phyloP scores from a whole-genome alignment of 495 filamentous ascomycete species.

The Hypoxylon trugodes region DNA sequence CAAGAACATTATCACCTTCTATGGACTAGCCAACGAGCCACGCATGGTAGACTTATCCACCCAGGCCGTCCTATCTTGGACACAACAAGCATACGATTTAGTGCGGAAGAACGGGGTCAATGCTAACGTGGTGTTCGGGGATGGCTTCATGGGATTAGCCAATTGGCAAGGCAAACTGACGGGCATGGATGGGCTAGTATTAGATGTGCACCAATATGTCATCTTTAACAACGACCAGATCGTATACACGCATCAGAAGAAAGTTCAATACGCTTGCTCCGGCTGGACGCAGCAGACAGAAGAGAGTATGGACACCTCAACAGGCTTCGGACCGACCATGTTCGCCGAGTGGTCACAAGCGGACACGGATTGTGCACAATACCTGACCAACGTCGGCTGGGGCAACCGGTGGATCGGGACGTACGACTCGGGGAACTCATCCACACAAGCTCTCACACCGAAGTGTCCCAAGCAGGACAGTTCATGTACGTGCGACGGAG shows the following conservation, averaged over 20 bases:
- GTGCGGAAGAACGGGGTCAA: conserved; percentile 75
- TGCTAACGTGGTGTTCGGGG: conserved; percentile 73
- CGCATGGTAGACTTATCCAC: conserved; percentile 71
- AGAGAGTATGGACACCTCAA: conserved; percentile 71
- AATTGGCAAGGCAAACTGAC: conserved; percentile 80
- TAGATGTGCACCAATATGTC: conserved; percentile 95
- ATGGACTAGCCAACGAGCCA: conserved; percentile 90
- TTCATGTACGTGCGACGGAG: conserved; percentile 74
- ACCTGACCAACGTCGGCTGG: conserved; percentile 88
- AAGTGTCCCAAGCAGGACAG: conserved; percentile 72
- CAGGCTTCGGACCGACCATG: conserved; percentile 95
- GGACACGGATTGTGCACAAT: conserved; percentile 90
- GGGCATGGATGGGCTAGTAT: conserved; percentile 65
- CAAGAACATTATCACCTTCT: conserved; percentile 82
- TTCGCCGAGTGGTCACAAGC: conserved; percentile 98
- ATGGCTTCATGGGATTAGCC: conserved; percentile 81
- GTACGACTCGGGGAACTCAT: conserved; percentile 62
- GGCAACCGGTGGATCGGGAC: conserved; percentile 95
- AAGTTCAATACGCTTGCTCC: conserved; percentile 83
- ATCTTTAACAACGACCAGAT: conserved; percentile 86
- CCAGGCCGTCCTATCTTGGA: conserved; percentile 74
- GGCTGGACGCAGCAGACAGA: conserved; percentile 84
- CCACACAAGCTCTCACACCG: conserved; percentile 63
- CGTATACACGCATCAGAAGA: conserved; percentile 72
- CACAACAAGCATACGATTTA: conserved; percentile 65